Evolutionary conservation across 768 basidiomycete species (phyloP), one percentile per base, ranked within the genome.

Genomic region (Lactarius hatsudake): DNA sequence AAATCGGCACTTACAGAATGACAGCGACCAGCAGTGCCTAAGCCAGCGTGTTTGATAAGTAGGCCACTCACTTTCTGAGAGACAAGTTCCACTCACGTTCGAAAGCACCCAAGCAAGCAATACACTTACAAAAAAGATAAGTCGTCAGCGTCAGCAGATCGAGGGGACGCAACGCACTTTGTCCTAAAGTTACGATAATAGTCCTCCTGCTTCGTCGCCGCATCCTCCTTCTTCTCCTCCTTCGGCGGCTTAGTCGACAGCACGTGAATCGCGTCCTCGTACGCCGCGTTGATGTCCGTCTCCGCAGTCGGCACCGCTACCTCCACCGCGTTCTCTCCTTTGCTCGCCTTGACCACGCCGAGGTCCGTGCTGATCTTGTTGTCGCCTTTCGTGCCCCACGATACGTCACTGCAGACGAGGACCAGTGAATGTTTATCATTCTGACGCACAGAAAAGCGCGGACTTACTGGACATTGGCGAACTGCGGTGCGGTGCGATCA

Each of bases 371-470:
- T 83, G 54, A 90, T 84, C 73, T 88, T 95, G 81, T 94, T 95
- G 77, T 92, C 93, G 40, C 93, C 96, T 75, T 96, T 98, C 5
- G 93, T 98, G 43, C 95, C 94, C 95, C 95, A 96, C 5, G 92
- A 94, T 12, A 96, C 89, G 66, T 96, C 94, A 77, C 82, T 83
- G n/a, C 30, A 28, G 43, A 53, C 38, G 69, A 36, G 42, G 60
- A 58, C 64, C 23, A 30, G 45, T 18, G 38, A 34, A 4, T 34
- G n/a, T 32, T 53, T 38, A 64, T 26, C 13, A 53, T 36, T 54
- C 36, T 45, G 48, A 51, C 10, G 4, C 6, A 48, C 18, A 32
- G 40, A 43, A 62, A 26, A 13, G 26, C 2, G 23, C 23, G 23
- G 51, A 53, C 78, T 66, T 66, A 79, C 78, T 94, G 91, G 6